A percentile compares a stretch with the other conserved stretches of the same genome.
Evolutionary conservation across 306 rosid genomes (phyloP).

Genomic region (Oemleria cerasiformis): DNA sequence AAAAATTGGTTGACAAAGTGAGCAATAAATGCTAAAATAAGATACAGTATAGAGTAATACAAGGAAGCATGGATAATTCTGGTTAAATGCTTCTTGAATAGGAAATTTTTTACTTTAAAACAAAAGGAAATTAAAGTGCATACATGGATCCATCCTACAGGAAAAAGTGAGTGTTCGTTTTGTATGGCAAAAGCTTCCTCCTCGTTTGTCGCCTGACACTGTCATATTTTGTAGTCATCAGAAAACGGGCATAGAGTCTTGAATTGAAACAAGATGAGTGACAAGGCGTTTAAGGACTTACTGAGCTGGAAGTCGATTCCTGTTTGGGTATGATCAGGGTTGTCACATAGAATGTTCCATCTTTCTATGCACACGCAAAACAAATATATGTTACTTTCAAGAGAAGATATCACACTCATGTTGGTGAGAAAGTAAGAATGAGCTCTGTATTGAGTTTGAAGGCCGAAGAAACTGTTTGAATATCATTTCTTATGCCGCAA

Average conservation of each 20-base stretch:
- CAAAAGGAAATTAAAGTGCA: neutral
- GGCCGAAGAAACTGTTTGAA: neutral
- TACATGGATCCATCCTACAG: constrained; percentile 95
- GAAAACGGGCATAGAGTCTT: constrained; percentile 13
- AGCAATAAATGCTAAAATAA: neutral
- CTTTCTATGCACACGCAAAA: constrained; percentile 48
- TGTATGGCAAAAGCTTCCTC: constrained; percentile 76
- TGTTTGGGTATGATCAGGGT: constrained; percentile 87
- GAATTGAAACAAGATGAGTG: constrained; percentile 13
- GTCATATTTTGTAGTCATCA: constrained; percentile 38
- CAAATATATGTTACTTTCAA: constrained; percentile 23
- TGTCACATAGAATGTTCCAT: constrained; percentile 62
- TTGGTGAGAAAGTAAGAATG: neutral
- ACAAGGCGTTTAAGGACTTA: constrained; percentile 33
- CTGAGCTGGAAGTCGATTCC: constrained; percentile 79
- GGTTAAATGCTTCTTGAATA: neutral
- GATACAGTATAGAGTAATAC: neutral
- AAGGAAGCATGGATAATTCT: neutral
- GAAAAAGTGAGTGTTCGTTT: constrained; percentile 62
- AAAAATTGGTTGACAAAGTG: constrained; percentile 12
- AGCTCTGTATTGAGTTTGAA: neutral
- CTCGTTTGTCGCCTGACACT: constrained; percentile 79
- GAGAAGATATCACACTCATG: neutral
- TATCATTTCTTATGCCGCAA: neutral
- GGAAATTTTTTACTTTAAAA: too few species aligned